A percentile compares a stretch with the other conserved stretches of the same genome.
phyloP scores from a whole-genome alignment of 306 rosid species.

The Medicago lupulina region DNA sequence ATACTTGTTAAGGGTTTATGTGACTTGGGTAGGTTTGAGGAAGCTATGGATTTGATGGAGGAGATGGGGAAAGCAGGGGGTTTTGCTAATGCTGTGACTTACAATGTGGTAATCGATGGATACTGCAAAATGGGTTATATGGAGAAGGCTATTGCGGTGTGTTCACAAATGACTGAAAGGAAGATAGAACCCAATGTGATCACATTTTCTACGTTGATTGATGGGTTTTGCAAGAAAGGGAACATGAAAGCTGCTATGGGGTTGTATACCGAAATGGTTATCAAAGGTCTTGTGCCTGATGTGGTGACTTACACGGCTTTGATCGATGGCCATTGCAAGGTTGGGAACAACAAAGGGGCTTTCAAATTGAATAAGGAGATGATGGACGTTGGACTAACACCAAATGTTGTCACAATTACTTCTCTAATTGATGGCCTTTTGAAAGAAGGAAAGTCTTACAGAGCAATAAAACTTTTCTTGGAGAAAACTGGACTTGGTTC shows the following conservation, averaged over 20 bases:
- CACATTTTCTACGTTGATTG: slow-evolving; percentile 67
- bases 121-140: slow-evolving; percentile 59
- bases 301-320: slow-evolving; percentile 70
- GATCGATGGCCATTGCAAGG: slow-evolving; percentile 73
- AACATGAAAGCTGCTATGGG: slow-evolving; percentile 64
- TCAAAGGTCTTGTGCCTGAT: slow-evolving; percentile 67
- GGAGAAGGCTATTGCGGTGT: slow-evolving; percentile 70
- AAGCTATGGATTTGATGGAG: slow-evolving; percentile 55
- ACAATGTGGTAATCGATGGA: slow-evolving; percentile 68
- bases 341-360: slow-evolving; percentile 62
- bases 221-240: slow-evolving; percentile 71
- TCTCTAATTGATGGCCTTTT: slow-evolving; percentile 73
- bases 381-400: slow-evolving; percentile 58
- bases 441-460: slow-evolving; percentile 61
- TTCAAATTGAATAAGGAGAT: slow-evolving; percentile 59
- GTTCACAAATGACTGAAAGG: slow-evolving; percentile 64
- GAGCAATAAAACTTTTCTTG: slow-evolving; percentile 63
- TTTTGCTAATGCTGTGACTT: slow-evolving; percentile 57
- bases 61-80: slow-evolving; percentile 55
- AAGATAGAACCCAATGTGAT: slow-evolving; percentile 61
- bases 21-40: slow-evolving; percentile 48
- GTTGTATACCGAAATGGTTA: slow-evolving; percentile 63
- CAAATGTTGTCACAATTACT: slow-evolving; percentile 61
- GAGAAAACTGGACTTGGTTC: slow-evolving; percentile 47
- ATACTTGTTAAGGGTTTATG: slow-evolving; percentile 66